phyloP scores from a whole-genome alignment of 192 early-diverging fungal genomes.

The Lobosporangium transversale region DNA sequence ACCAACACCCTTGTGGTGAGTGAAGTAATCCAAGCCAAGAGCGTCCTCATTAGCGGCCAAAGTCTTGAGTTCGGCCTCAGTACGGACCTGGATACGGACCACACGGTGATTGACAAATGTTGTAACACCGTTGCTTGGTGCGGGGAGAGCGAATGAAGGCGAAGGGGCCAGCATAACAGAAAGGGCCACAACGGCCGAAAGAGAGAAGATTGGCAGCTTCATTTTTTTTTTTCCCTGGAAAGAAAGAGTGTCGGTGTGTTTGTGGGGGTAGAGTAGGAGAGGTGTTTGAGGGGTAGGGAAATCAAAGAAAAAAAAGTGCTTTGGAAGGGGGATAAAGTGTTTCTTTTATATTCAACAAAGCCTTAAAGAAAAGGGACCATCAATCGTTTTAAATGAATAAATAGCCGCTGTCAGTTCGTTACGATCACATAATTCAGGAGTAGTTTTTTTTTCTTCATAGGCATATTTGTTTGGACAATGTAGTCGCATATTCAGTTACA shows the following conservation, averaged over 20 bases:
- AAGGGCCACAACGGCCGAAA: slow-evolving; percentile 40
- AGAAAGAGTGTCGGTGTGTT: too few relatives aligned
- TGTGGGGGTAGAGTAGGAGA: too few relatives aligned
- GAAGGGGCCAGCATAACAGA: slow-evolving; percentile 15
- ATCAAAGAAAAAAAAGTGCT: too few relatives aligned
- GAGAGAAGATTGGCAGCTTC: slow-evolving; percentile 34
- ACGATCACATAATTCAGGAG: too few relatives aligned
- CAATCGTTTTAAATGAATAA: not conserved
- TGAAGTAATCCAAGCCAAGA: slow-evolving; percentile 37
- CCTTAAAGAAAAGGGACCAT: not conserved
- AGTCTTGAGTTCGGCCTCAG: slow-evolving; percentile 26
- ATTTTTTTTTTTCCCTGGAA: slow-evolving; percentile 10
- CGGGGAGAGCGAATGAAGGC: not conserved
- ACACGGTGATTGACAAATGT: slow-evolving; percentile 53
- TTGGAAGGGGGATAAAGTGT: too few relatives aligned
- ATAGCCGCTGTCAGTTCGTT: too few relatives aligned
- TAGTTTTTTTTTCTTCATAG: too few relatives aligned
- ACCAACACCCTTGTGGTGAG: slow-evolving; percentile 38
- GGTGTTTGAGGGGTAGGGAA: too few relatives aligned
- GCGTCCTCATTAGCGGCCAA: slow-evolving; percentile 22
- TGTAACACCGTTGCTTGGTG: not conserved
- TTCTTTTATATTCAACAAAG: too few relatives aligned
- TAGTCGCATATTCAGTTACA: too few relatives aligned
- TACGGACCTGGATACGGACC: slow-evolving; percentile 47
- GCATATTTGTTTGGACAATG: too few relatives aligned